Conservation (phyloP, 2,329 filamentous ascomycete genomes). For the Cercospora janseana region DNA sequence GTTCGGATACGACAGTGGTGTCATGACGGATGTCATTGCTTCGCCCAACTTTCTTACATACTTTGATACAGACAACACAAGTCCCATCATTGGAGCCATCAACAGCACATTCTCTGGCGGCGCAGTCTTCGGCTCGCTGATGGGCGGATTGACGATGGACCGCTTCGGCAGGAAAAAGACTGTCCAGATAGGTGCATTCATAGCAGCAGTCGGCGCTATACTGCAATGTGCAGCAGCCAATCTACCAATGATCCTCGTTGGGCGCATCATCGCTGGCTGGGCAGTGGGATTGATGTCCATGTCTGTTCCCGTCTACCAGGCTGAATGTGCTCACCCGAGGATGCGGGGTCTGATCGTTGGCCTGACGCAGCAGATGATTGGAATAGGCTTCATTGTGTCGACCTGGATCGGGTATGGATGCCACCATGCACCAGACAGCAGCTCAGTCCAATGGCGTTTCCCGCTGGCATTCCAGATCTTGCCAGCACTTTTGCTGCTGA, state of each 20-base stretch:
- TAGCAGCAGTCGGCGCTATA: constrained; percentile 58
- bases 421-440: constrained; percentile 41
- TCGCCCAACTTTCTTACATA: constrained; percentile 56
- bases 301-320: constrained; percentile 62
- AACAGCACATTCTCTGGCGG: constrained; percentile 62
- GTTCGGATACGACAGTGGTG: constrained; percentile 47
- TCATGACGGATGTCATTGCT: constrained; percentile 55
- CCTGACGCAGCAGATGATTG: constrained; percentile 57
- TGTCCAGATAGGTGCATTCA: constrained; percentile 58
- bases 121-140: constrained; percentile 56
- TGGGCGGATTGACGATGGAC: constrained; percentile 59
- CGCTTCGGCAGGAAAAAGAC: constrained; percentile 59
- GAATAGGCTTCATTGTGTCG: constrained; percentile 57
- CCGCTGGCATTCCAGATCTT: constrained; percentile 49
- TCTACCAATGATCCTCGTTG: constrained; percentile 56
- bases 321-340: constrained; percentile 58
- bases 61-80: constrained; percentile 54
- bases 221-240: constrained; percentile 59
- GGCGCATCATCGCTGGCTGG: constrained; percentile 60
- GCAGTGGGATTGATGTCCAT: constrained; percentile 60
- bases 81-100: constrained; percentile 59
- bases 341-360: constrained; percentile 59
- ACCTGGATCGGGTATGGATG: constrained; percentile 54
- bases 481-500: constrained; percentile 45
- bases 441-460: constrained; percentile 40